These are phyloP conservation scores for Trichoderma sp. DNA, from an alignment of 2,329 filamentous ascomycete species.

Conservation along the genomic window DNA sequence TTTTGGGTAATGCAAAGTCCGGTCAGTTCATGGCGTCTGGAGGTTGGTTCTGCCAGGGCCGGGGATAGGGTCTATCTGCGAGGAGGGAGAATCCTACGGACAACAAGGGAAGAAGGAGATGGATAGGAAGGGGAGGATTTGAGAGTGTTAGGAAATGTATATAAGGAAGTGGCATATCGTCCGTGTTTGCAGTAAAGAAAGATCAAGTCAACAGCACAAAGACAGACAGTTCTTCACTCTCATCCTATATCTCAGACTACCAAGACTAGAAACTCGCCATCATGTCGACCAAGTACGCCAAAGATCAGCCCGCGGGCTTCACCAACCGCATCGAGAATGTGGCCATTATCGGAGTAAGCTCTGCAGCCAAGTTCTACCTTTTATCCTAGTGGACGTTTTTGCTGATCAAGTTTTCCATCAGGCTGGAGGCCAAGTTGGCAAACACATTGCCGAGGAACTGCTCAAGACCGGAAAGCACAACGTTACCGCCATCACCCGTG, in stretches of 20 bases:
- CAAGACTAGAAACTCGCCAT: neutral
- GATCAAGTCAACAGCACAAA: neutral
- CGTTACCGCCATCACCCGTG: conserved; percentile 52
- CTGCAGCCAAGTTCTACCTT: neutral
- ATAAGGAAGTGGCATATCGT: neutral
- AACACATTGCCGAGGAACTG: conserved; percentile 40
- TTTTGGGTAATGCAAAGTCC: neutral
- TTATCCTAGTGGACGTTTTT: neutral
- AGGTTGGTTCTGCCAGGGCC: neutral
- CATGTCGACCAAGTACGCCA: conserved; percentile 32
- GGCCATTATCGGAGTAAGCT: conserved; percentile 47
- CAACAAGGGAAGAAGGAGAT: neutral
- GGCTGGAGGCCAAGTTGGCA: conserved; percentile 39
- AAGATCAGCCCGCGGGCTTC: conserved; percentile 37
- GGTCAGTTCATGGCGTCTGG: neutral
- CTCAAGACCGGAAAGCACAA: conserved; percentile 48
- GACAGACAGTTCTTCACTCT: neutral
- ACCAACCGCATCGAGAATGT: conserved; percentile 42
- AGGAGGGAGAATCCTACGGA: neutral
- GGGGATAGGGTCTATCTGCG: neutral
- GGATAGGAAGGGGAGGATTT: neutral
- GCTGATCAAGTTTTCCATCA: neutral
- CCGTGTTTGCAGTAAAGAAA: neutral
- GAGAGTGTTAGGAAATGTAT: neutral
- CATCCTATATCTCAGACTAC: neutral